Percentiles rank a stretch among this genome's conserved stretches.
These are phyloP conservation scores for apple (Malus domestica) DNA, from an alignment of 306 rosid species.

Conservation along the genomic window DNA sequence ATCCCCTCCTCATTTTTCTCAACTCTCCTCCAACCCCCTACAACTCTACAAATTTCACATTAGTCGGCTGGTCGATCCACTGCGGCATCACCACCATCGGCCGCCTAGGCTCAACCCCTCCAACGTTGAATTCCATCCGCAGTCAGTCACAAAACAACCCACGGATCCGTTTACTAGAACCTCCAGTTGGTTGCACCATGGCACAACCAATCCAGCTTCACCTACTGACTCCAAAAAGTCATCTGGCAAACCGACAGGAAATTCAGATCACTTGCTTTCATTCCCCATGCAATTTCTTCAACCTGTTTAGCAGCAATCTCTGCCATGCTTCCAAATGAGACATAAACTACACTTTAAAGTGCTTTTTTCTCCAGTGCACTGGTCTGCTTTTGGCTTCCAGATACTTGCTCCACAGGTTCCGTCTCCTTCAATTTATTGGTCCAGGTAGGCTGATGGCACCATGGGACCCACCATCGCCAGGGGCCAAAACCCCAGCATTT, in stretches of 20 bases:
- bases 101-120: constrained; percentile 38
- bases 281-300: constrained; percentile 33
- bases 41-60: constrained; percentile 37
- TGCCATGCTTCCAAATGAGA: constrained; percentile 39
- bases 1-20: constrained; percentile 29
- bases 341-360: constrained; percentile 21
- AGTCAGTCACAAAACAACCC: constrained; percentile 38
- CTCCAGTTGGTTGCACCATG: constrained; percentile 42
- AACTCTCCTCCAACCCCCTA: constrained; percentile 44
- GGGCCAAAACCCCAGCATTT: constrained; percentile 28
- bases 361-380: constrained; percentile 11
- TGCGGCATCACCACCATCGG: constrained; percentile 44
- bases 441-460: constrained; percentile 48
- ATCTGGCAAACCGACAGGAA: constrained; percentile 32
- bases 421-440: constrained; percentile 29
- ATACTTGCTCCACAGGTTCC: constrained; percentile 26
- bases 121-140: constrained; percentile 43
- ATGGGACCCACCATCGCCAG: constrained; percentile 33
- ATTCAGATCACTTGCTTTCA: constrained; percentile 19
- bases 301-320: constrained; percentile 18
- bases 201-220: constrained; percentile 25
- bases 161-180: constrained; percentile 27
- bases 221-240: constrained; percentile 2
- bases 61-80: constrained; percentile 45
- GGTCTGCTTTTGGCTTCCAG: constrained; percentile 20